phyloP scores from a whole-genome alignment of 2,329 filamentous ascomycete species.

The Colletotrichum somersetense region DNA sequence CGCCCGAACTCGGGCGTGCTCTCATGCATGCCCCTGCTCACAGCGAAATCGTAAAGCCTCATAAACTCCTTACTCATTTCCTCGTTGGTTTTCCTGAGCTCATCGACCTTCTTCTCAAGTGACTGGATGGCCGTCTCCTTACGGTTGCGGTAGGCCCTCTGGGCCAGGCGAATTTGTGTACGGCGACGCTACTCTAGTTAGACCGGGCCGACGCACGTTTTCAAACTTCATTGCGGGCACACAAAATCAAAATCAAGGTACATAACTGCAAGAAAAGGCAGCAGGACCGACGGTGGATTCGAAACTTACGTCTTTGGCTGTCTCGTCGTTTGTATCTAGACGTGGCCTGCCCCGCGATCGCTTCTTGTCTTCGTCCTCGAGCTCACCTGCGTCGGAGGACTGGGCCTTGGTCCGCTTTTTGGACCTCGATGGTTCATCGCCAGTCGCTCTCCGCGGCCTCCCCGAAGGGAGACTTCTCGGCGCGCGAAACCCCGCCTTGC shows the following conservation, averaged over 20 bases:
- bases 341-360: constrained; percentile 80
- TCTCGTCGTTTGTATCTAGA: constrained; percentile 82
- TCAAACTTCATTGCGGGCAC: background rate
- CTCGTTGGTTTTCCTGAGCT: constrained; percentile 76
- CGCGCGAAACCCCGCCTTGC: constrained; percentile 43
- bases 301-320: constrained; percentile 78
- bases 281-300: constrained; percentile 27
- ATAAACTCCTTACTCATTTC: constrained; percentile 81
- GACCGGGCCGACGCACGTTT: background rate
- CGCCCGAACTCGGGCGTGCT: constrained; percentile 68
- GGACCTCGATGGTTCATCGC: constrained; percentile 33
- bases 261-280: constrained; percentile 1
- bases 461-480: constrained; percentile 40
- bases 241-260: background rate
- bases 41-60: constrained; percentile 72
- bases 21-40: constrained; percentile 69
- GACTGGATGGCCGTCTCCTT: constrained; percentile 85
- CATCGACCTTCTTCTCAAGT: constrained; percentile 77
- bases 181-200: constrained; percentile 73
- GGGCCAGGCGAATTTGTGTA: constrained; percentile 88
- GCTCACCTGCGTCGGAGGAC: constrained; percentile 47
- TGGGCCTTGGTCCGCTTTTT: constrained; percentile 51
- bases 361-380: constrained; percentile 63
- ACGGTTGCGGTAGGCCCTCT: constrained; percentile 85
- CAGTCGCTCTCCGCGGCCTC: constrained; percentile 31